Evolutionary conservation across 1,284 basidiomycete species (phyloP), one percentile per base, ranked within the genome.

Genomic region (Ustilago xerochloae): DNA sequence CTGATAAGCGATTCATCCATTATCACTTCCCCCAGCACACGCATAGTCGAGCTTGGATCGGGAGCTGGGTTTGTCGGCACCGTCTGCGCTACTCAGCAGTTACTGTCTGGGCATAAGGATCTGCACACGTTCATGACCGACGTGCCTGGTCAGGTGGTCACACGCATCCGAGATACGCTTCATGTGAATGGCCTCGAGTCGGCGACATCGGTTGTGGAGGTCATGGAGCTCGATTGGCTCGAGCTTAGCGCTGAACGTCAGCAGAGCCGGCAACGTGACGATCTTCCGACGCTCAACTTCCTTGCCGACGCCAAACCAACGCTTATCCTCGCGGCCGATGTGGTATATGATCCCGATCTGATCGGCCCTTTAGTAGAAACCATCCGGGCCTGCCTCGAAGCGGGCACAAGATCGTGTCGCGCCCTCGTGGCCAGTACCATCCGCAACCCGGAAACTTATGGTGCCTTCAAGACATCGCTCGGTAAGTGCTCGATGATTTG

Each of bases 281-380:
- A 73, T 48, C 57, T 67, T 32, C 70, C 63, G 10, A 63, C 60
- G 15, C 20, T 69, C 59, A 48, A 47, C 29, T 70, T 75, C n/a
- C 60, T 75, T 18, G 47, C 53, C 20, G 46, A 60, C n/a, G 56
- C 58, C 28, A 58, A 36, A 33, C 75, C 75, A 10, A 73, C 59
- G 15, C 60, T 73, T 36, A 49, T 73, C 39, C 66, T 77, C 4
- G 75, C 75, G 9, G 70, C 75, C 46, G 75, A 77, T 50, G 75
- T 77, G 0, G 75, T 73, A 35, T 77, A 73, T 41, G 75, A 77
- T 35, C 75, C 75, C 30, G 60, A 61, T 54, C 66, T 77, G 29
- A 55, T 69, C 43, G 63, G 52, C 33, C 68, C 75, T 2, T 51
- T 77, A 16, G 75, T 67, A 1, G 56, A 64, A 39, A 70, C 75